Evolutionary conservation across 2,329 filamentous ascomycete species (phyloP), one percentile per base, ranked within the genome.

Genomic region (Cladosporium phlei): DNA sequence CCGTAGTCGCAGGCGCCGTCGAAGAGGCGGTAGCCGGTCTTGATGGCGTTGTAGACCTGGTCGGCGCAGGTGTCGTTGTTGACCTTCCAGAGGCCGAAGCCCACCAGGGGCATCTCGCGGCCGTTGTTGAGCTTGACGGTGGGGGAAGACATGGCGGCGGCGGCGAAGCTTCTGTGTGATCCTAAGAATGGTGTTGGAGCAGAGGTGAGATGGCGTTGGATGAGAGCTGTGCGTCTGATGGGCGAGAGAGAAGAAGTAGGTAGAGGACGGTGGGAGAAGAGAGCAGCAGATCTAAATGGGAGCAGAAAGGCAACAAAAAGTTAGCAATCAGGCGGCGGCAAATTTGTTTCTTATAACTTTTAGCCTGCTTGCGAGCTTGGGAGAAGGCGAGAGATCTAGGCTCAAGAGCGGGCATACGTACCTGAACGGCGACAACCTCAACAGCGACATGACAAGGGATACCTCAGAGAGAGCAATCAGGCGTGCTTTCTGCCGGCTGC

Each of bases 71-170:
- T 82, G 45, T 79, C 77, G 56, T 85, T 85, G 66, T 80, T 80
- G 55, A 93, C 85, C 73, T 93, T 93, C 87, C 87, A 93, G 56
- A 91, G 77, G 50, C 84, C 84, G 64, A 86, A 86, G 67, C 84
- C 84, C 55, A 87, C 82, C 65, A 83, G 78, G 61, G 83, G 84
- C 84, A 87, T 87, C 59, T 49, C 53, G 52, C 59, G 61, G 55
- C 64, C 64, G 56, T 63, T 66, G 61, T 62, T 67, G 30, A 66
- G 56, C 58, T 61, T 66, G 46, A 64, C 55, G 27, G 53, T 56
- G 16, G 62, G 64, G 43, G 56, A 48, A 55, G 59, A 55, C 49
- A 59, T 63, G 29, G 50, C 54, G 38, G 60, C 56, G 52, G 61
- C 42, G 51, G 38, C 27, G 19, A 38, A 35, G 34, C 38, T 50